These are phyloP conservation scores for Paramecium biaurelia DNA, from an alignment of 73 alveolate species.

Conservation along the genomic window DNA sequence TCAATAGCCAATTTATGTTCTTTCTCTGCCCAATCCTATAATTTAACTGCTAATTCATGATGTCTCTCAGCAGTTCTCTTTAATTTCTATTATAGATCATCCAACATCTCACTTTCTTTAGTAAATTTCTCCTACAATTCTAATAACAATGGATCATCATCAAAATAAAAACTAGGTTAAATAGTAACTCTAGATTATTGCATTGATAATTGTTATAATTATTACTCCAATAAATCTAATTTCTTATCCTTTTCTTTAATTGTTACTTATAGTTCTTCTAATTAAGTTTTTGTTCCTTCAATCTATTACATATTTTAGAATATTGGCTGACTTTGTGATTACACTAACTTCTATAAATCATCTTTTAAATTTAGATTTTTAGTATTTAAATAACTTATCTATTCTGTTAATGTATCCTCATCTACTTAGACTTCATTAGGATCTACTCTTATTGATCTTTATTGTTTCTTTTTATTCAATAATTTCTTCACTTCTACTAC, in stretches of 20 bases:
- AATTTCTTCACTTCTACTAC: not conserved
- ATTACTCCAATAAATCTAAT: not conserved
- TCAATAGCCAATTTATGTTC: conserved; percentile 40
- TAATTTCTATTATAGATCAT: not conserved
- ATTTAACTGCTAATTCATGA: conserved; percentile 41
- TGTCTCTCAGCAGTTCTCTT: conserved; percentile 42
- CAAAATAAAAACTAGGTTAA: conserved; percentile 41
- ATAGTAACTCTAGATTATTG: not conserved
- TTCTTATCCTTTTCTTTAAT: not conserved
- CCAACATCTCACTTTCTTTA: conserved; percentile 41
- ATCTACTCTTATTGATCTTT: not conserved
- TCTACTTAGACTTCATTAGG: not conserved
- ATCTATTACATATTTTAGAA: not conserved
- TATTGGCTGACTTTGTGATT: not conserved
- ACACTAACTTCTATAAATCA: not conserved
- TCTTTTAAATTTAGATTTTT: not conserved
- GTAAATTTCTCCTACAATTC: not conserved
- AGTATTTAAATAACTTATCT: not conserved
- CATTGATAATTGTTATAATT: not conserved
- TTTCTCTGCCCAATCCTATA: conserved; percentile 41
- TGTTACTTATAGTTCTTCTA: not conserved
- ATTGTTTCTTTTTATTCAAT: conserved; percentile 14
- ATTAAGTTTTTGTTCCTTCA: not conserved
- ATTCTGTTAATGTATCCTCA: not conserved
- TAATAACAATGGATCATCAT: conserved; percentile 18